phyloP scores from a whole-genome alignment of 306 rosid species.

The Aeschynomene evenia region DNA sequence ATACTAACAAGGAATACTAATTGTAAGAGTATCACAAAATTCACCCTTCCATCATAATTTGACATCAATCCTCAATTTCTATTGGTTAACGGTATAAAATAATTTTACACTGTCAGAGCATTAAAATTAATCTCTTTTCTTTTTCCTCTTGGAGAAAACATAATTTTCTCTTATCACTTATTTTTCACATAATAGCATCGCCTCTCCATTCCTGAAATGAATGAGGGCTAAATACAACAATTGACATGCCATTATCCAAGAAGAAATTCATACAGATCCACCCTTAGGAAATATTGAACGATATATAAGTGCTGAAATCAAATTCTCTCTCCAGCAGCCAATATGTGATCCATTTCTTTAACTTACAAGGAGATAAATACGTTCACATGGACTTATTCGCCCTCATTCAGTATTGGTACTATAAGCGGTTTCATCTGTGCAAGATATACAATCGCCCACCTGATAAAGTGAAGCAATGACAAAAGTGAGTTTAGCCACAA shows the following conservation, averaged over 20 bases:
- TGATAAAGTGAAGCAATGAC: conserved; percentile 30
- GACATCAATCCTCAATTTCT: too few relatives aligned
- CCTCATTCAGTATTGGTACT: conserved; percentile 85
- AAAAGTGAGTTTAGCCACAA: conserved; percentile 11
- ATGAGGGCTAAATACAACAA: conserved; percentile 42
- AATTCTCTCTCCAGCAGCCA: conserved; percentile 39
- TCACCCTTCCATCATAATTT: too few relatives aligned
- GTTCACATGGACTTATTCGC: conserved; percentile 46
- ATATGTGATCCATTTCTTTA: conserved; percentile 31
- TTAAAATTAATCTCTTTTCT: too few relatives aligned
- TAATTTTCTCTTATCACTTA: conserved; percentile 26
- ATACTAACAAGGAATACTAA: not conserved
- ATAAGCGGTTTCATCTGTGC: conserved; percentile 99
- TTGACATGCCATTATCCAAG: conserved; percentile 36
- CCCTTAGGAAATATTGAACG: conserved; percentile 33
- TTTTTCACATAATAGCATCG: conserved; percentile 33
- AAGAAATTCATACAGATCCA: conserved; percentile 48
- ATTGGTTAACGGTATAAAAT: too few relatives aligned
- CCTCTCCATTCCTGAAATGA: conserved; percentile 36
- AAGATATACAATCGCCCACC: conserved; percentile 99
- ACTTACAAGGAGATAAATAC: conserved; percentile 32
- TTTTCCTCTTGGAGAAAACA: not conserved
- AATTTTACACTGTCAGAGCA: too few relatives aligned
- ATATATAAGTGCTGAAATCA: conserved; percentile 37
- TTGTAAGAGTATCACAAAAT: too few relatives aligned